A percentile compares a stretch with the other conserved stretches of the same genome.
phyloP scores from a whole-genome alignment of 495 filamentous ascomycete species.

The Tuber calosporum region DNA sequence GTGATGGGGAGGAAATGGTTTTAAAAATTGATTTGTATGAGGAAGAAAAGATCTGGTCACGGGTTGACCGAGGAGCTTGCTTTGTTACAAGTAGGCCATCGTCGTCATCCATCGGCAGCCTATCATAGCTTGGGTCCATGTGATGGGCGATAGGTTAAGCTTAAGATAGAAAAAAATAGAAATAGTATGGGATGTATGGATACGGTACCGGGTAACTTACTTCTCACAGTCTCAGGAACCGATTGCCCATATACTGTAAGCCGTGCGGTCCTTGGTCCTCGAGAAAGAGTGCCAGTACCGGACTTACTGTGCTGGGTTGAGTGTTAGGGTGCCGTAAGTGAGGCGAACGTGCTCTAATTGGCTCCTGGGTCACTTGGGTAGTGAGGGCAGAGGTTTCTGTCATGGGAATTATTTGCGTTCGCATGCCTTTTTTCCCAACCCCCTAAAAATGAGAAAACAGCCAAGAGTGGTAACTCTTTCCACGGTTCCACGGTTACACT shows the following conservation, averaged over 20 bases:
- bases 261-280: neutral
- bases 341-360: no score
- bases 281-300: neutral
- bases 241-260: neutral
- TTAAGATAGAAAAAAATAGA: neutral
- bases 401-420: no score
- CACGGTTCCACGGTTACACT: no score
- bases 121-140: neutral
- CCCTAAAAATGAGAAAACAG: no score
- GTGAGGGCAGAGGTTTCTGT: no score
- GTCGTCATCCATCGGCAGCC: neutral
- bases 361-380: no score
- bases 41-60: neutral
- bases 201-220: neutral
- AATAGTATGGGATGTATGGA: neutral
- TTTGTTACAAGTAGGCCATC: neutral
- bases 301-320: no score
- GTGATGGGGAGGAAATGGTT: neutral
- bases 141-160: neutral
- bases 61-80: neutral
- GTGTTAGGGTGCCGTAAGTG: no score
- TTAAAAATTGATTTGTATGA: no score
- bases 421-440: no score
- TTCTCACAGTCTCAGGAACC: neutral
- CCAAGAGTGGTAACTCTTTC: no score